Evolutionary conservation across 768 basidiomycete species (phyloP).

Genomic region (Sarcodon aspratus): DNA sequence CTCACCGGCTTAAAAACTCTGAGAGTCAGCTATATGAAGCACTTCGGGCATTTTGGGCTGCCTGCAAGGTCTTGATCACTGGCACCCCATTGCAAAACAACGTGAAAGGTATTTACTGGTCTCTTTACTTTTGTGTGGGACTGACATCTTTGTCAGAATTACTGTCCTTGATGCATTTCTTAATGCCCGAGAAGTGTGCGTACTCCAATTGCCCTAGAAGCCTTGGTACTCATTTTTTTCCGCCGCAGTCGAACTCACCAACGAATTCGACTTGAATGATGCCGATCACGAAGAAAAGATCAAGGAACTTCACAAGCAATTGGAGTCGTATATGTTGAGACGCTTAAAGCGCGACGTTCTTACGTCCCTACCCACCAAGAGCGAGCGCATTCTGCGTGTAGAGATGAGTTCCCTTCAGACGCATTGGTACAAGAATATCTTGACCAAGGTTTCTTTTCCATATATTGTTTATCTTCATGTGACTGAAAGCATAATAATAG

Average conservation of each 20-base stretch:
- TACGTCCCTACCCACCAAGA: slow-evolving; percentile 93
- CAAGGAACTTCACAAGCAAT: slow-evolving; percentile 87
- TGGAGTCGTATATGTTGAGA: slow-evolving; percentile 89
- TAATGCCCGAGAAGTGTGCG: slow-evolving; percentile 97
- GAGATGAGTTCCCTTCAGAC: slow-evolving; percentile 97
- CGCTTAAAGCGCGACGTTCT: slow-evolving; percentile 94
- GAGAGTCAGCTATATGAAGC: slow-evolving; percentile 97
- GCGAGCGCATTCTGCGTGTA: slow-evolving; percentile 92
- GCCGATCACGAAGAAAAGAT: slow-evolving; percentile 91
- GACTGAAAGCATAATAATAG: slow-evolving; percentile 23
- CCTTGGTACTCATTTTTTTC: background rate
- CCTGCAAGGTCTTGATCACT: slow-evolving; percentile 92
- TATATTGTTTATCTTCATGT: background rate
- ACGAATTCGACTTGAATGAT: slow-evolving; percentile 92
- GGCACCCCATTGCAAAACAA: slow-evolving; percentile 99
- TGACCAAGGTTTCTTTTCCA: slow-evolving; percentile 56
- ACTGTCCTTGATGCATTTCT: slow-evolving; percentile 95
- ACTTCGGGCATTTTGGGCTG: slow-evolving; percentile 76
- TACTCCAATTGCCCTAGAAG: slow-evolving; percentile 4
- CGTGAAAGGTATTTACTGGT: slow-evolving; percentile 69
- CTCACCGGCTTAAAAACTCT: slow-evolving; percentile 95
- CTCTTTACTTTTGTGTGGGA: slow-evolving; percentile 1
- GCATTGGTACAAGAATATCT: slow-evolving; percentile 97
- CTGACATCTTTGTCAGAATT: slow-evolving; percentile 45
- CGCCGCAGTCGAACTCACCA: slow-evolving; percentile 70